Evolutionary conservation across 371 early-diverging fungal species (phyloP), one percentile per base, ranked within the genome.

Genomic region (Actinomucor elegans): DNA sequence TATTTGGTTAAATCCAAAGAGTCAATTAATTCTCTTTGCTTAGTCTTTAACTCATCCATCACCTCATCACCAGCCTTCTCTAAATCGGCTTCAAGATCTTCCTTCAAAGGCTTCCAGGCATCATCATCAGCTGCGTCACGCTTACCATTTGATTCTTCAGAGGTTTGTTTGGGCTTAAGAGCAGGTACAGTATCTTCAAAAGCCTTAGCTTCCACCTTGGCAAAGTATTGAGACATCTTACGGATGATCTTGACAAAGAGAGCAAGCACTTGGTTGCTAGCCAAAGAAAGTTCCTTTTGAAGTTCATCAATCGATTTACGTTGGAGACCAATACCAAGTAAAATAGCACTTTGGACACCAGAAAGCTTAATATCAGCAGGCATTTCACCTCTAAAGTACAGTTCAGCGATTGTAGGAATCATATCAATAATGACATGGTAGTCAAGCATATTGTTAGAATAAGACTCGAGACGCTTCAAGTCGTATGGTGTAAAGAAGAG

Each of bases 341-440:
- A 71, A 17, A 97, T 81, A 5, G 93, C 82, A 15, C 87, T 84
- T 72, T 97, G 97, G 11, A 95, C 90, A 50, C 92, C 90, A 4
- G 92, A 91, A 15, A 98, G 70, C 29, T 83, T 80, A 34, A 93
- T 73, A 21, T 71, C 70, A 8, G 64, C 54, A 24, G 80, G 68
- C 53, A 86, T 71, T 47, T 80, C 76, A 36, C 79, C 77, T 46
- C 77, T 79, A 67, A 95, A 96, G 73, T 91, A 92, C 32, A 87
- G 72, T 26, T 74, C 70, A 6, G 96, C 86, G 27, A 98, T 74
- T 3, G 78, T 73, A 21, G 97, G 98, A 36, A 97, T 62, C 69
- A 98, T 63, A 62, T 98, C 99, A 48, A 96, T 46, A 43, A 98
- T 90, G 7, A 97, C 95, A 71, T 98, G 98, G 75, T 96, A 96